Evolutionary conservation across 164 flowering plant species (phyloP).

Genomic region (Hamamelis virginiana): DNA sequence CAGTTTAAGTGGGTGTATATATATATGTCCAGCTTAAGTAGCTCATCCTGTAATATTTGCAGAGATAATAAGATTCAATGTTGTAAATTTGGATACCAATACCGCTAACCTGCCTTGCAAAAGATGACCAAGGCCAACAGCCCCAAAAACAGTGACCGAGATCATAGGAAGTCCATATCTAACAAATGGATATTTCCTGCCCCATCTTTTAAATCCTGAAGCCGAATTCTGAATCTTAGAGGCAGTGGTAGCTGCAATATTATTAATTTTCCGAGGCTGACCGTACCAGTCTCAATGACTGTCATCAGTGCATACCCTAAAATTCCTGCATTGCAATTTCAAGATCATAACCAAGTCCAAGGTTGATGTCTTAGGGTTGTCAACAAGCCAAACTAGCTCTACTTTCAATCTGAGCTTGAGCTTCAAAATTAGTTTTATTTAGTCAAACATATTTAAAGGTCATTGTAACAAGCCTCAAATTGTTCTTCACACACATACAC

Average conservation of each 20-base stretch:
- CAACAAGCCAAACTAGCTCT: no score
- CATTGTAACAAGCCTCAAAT: no score
- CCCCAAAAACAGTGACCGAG: slow-evolving; percentile 87
- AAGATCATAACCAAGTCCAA: neutral
- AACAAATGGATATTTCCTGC: slow-evolving; percentile 76
- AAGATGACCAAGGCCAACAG: slow-evolving; percentile 85
- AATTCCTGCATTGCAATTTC: neutral
- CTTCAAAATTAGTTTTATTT: neutral
- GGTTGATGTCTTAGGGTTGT: neutral
- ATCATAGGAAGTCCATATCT: slow-evolving; percentile 96
- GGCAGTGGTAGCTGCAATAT: slow-evolving; percentile 12
- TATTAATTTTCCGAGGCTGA: slow-evolving; percentile 30
- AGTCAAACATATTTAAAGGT: no score
- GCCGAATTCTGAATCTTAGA: slow-evolving; percentile 35
- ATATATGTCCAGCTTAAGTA: no score
- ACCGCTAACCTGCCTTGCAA: slow-evolving; percentile 78
- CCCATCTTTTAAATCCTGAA: slow-evolving; percentile 69
- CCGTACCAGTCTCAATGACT: slow-evolving; percentile 19
- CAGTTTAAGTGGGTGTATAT: no score
- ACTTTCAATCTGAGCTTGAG: neutral
- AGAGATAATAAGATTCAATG: no score
- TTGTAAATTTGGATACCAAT: neutral
- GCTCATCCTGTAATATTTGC: no score
- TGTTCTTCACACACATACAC: no score
- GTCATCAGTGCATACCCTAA: slow-evolving; percentile 21